Evolutionary conservation across 2,329 filamentous ascomycete genomes (phyloP).

Genomic region (Grosmannia clavigera): DNA sequence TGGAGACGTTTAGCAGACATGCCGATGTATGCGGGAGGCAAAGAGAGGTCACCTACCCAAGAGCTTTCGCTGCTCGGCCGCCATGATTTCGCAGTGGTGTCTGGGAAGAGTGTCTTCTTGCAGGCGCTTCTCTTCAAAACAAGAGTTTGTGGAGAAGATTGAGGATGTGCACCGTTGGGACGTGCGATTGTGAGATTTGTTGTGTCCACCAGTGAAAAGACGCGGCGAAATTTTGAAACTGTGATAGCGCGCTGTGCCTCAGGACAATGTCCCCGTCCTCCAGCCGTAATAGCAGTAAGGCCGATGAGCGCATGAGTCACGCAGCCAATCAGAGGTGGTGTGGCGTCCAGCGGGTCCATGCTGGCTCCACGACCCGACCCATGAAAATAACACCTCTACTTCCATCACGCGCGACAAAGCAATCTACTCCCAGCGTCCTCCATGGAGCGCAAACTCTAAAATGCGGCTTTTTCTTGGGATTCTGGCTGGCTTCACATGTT

Average conservation of each 20-base stretch:
- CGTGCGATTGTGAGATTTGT: not conserved
- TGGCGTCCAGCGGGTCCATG: not conserved
- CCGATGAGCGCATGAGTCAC: not conserved
- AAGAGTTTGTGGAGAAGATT: not conserved
- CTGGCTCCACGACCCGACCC: not conserved
- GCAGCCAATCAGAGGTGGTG: not conserved
- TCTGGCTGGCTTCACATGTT: constrained; percentile 24
- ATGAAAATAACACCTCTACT: not conserved
- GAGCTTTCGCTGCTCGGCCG: constrained; percentile 94
- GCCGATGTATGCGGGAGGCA: not conserved
- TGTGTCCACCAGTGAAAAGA: not conserved
- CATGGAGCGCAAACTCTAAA: constrained; percentile 17
- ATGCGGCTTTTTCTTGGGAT: constrained; percentile 17
- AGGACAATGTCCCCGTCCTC: not conserved
- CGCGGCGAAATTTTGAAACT: not conserved
- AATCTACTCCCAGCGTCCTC: not conserved
- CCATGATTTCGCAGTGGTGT: constrained; percentile 45
- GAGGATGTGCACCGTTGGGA: no score
- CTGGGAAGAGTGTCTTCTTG: not conserved
- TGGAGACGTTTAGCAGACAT: constrained; percentile 16
- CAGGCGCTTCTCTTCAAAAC: not conserved
- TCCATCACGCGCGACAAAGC: not conserved
- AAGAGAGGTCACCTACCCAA: constrained; percentile 41
- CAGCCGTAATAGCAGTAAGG: not conserved
- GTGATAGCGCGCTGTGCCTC: not conserved